A percentile compares a stretch with the other conserved stretches of the same genome.
Evolutionary conservation across 495 filamentous ascomycete species (phyloP).

Genomic region (Thozetella sp.): DNA sequence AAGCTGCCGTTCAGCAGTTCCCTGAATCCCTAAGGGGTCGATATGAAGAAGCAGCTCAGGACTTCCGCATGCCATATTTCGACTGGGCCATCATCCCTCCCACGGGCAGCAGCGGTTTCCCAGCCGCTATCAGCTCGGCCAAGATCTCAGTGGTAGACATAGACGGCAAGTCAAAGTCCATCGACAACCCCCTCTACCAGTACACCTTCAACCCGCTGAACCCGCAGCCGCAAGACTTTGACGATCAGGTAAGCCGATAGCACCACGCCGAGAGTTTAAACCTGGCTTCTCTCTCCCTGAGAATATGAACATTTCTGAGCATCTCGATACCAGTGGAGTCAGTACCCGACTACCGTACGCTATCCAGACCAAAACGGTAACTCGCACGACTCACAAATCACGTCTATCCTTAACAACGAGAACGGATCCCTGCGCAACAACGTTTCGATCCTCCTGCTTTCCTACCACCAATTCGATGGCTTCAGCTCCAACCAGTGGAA

Average conservation of each 20-base stretch:
- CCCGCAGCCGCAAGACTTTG: slow-evolving; percentile 18
- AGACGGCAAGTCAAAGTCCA: slow-evolving; percentile 21
- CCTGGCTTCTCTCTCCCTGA: neutral
- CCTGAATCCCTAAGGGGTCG: slow-evolving; percentile 45
- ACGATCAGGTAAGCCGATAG: slow-evolving; percentile 2
- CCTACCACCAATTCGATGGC: slow-evolving; percentile 54
- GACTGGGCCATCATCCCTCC: slow-evolving; percentile 52
- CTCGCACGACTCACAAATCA: slow-evolving; percentile 44
- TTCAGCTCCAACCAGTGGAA: slow-evolving; percentile 62
- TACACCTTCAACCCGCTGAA: slow-evolving; percentile 31
- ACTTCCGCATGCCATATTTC: slow-evolving; percentile 56
- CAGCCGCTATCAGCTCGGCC: slow-evolving; percentile 33
- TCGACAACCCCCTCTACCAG: slow-evolving; percentile 38
- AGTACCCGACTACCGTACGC: slow-evolving; percentile 19
- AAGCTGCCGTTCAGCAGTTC: slow-evolving; percentile 48
- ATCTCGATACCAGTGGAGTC: too few species aligned
- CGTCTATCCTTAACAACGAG: slow-evolving; percentile 45
- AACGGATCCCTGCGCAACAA: slow-evolving; percentile 37
- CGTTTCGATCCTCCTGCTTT: slow-evolving; percentile 56
- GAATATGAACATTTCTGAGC: too few species aligned
- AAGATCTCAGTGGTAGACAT: slow-evolving; percentile 40
- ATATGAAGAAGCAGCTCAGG: slow-evolving; percentile 42
- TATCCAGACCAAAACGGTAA: slow-evolving; percentile 14
- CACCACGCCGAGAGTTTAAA: neutral
- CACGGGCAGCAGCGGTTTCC: slow-evolving; percentile 10